Base-by-base conservation (phyloP, 2,329 filamentous ascomycete species). In the Chrysosporium queenslandicum region DNA sequence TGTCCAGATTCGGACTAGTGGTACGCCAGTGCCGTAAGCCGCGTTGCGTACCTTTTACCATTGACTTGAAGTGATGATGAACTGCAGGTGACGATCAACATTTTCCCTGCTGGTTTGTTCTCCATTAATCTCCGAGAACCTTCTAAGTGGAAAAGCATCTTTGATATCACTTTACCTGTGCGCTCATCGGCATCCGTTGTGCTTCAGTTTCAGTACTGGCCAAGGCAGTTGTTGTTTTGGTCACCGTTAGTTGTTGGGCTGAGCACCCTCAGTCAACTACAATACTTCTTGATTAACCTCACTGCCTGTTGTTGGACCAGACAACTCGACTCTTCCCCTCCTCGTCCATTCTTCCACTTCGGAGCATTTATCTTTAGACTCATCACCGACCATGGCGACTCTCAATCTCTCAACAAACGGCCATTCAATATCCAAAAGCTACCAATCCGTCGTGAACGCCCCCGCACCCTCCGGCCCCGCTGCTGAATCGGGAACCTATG, bases 381-480 rank as follows among this genome's bases (percentile, higher is more conserved):
- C 21, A 11, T 29, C 11, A 29, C 3, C 20, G 29, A 49, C 37
- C 51, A 92, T 92, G 87, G 83, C 87, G 56, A 86, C 86, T 55
- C 76, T 90, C 60, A 90, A 90, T 64, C 76, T 87, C 51, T 90
- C 86, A 58, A 81, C 80, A 66, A 87, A 89, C 68, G 86, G 86
- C 11, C 82, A 84, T 58, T 88, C 82, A 55, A 96, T 97, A 64
- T 68, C 70, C 63, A 87, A 85, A 73, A 88, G 83, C 73, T 85
- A 87, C 66, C 77, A 84, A 64, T 77, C 79, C 49, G 76, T 87
- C 47, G 74, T 87, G 63, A 79, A 84, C 66, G 73, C 79, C 50
- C 69, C 79, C 46, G 66, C 74, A 53, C 76, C 81, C 14, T 74
- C 77, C 55, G 78, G 78, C 12, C 64, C 75, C 43, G 74, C 77